Conservation (phyloP, 371 early-diverging fungal species). For the Lichtheimia hyalospora region DNA sequence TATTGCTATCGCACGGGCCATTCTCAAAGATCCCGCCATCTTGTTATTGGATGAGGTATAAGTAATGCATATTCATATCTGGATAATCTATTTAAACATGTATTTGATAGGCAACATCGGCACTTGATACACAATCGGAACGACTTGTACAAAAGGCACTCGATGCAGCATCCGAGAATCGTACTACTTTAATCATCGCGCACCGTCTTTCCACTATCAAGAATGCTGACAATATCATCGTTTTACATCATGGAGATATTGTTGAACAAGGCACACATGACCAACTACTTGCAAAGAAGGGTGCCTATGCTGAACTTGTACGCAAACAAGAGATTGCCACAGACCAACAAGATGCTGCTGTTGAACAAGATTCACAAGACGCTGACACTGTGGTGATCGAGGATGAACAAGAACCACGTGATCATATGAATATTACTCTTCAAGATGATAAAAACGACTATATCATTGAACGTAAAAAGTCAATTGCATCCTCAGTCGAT, state of each 20-base stretch:
- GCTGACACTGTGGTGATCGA: constrained; percentile 5
- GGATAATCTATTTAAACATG: no score
- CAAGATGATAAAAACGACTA: constrained; percentile 2
- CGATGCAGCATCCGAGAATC: constrained; percentile 64
- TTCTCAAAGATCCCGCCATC: constrained; percentile 73
- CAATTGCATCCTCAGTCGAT: constrained; percentile 28
- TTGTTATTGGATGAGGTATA: constrained; percentile 58
- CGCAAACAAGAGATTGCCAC: constrained; percentile 43
- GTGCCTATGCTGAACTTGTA: constrained; percentile 46
- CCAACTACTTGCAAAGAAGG: constrained; percentile 38
- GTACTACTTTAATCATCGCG: constrained; percentile 88
- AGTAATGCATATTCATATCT: not conserved
- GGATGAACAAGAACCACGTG: not conserved
- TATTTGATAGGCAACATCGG: constrained; percentile 63
- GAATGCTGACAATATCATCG: constrained; percentile 82
- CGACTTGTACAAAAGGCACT: constrained; percentile 74
- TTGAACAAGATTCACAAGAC: constrained; percentile 10
- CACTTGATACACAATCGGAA: constrained; percentile 77
- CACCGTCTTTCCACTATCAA: constrained; percentile 75
- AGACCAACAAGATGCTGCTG: constrained; percentile 7
- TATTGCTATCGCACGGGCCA: constrained; percentile 77
- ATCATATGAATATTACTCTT: not conserved
- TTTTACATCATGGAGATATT: constrained; percentile 71
- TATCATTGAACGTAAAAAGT: constrained; percentile 23
- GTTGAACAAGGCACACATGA: constrained; percentile 69